Conservation (phyloP, 306 rosid genomes). For the Glycine soja region DNA sequence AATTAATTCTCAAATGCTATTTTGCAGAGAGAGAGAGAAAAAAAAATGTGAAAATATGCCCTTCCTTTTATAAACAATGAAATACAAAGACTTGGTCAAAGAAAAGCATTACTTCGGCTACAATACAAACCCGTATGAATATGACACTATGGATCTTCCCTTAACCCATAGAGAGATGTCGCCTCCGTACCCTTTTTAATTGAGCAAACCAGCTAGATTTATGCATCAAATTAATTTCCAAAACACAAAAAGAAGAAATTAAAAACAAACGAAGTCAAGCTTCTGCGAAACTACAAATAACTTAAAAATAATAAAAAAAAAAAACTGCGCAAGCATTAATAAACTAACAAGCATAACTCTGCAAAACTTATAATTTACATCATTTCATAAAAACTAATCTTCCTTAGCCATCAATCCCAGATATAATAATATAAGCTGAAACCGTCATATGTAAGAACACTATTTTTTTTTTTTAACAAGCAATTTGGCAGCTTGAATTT, state of each 20-base stretch:
- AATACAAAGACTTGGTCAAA: conserved; percentile 1
- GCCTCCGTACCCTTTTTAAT: not conserved
- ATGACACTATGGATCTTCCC: not conserved
- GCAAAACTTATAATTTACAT: not conserved
- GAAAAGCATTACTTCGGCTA: not conserved
- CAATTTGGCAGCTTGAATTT: conserved; percentile 43
- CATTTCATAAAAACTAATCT: conserved; percentile 5
- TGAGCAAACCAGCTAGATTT: not conserved
- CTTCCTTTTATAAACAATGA: not conserved
- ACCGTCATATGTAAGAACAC: not conserved
- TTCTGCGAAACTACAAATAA: conserved; percentile 9
- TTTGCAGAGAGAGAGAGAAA: too few species aligned
- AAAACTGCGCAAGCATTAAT: not conserved
- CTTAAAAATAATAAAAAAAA: not conserved
- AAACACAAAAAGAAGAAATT: not conserved
- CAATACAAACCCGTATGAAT: not conserved
- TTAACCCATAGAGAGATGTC: not conserved
- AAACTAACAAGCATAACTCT: conserved; percentile 20
- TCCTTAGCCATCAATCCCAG: not conserved
- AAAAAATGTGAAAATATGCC: too few species aligned
- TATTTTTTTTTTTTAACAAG: not conserved
- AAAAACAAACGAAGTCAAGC: conserved; percentile 5
- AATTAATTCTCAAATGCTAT: too few species aligned
- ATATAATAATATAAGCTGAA: conserved; percentile 22
- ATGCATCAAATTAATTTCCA: not conserved